These are phyloP conservation scores for Monotropa hypopitys DNA, from an alignment of 179 eudicot species.

Conservation along the genomic window DNA sequence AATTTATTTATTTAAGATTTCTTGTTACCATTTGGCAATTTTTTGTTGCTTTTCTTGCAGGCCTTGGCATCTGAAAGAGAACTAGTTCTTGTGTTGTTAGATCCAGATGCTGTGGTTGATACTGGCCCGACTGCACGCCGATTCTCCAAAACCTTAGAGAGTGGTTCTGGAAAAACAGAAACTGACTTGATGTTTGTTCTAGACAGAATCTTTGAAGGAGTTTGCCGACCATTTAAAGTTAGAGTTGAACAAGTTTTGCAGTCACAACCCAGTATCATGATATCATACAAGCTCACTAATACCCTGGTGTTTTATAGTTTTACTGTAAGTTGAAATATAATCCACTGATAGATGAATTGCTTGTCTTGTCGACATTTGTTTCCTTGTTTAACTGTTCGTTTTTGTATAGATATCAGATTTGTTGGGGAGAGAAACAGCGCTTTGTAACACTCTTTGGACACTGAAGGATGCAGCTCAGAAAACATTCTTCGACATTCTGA, in stretches of 20 bases:
- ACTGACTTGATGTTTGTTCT: constrained; percentile 86
- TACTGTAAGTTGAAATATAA: constrained; percentile 47
- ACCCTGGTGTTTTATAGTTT: constrained; percentile 87
- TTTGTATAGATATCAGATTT: constrained; percentile 64
- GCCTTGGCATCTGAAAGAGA: constrained; percentile 99
- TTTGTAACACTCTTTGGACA: constrained; percentile 77
- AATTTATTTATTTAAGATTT: neutral
- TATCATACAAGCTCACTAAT: constrained; percentile 79
- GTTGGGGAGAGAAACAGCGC: constrained; percentile 86
- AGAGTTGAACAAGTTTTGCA: constrained; percentile 98
- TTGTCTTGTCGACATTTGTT: neutral
- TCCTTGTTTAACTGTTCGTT: neutral
- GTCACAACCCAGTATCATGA: constrained; percentile 86
- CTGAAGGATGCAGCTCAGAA: constrained; percentile 93
- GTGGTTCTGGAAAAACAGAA: constrained; percentile 46
- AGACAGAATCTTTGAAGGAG: constrained; percentile 97
- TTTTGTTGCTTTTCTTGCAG: constrained; percentile 26
- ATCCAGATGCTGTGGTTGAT: constrained; percentile 75
- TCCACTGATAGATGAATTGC: neutral
- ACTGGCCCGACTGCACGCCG: constrained; percentile 66
- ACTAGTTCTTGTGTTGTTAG: constrained; percentile 87
- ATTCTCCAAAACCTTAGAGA: constrained; percentile 43
- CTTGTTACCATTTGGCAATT: neutral
- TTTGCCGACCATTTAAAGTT: constrained; percentile 95
- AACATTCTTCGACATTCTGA: constrained; percentile 80